Evolutionary conservation across 768 basidiomycete species (phyloP).

Genomic region (Myochromella boudieri): DNA sequence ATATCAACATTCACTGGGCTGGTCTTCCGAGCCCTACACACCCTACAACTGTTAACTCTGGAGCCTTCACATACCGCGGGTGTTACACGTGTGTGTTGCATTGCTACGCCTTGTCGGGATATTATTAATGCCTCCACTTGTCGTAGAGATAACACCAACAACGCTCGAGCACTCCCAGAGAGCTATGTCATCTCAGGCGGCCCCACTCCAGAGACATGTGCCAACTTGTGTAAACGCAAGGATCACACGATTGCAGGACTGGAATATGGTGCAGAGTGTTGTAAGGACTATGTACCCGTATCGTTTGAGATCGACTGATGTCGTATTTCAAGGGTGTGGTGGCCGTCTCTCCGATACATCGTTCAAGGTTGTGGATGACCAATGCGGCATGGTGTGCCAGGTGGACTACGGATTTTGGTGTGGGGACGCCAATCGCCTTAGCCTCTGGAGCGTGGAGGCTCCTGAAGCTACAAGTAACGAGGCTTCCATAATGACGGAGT

Average conservation of each 20-base stretch:
- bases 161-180: conserved; percentile 5
- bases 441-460: background rate
- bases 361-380: background rate
- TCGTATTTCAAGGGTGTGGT: background rate
- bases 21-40: conserved; percentile 4
- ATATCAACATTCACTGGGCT: conserved; percentile 10
- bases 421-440: background rate
- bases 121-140: too few species aligned
- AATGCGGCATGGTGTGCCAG: background rate
- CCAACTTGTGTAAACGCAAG: conserved; percentile 6
- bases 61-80: conserved; percentile 10
- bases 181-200: conserved; percentile 5
- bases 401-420: background rate
- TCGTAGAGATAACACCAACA: conserved; percentile 1
- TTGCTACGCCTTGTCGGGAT: too few species aligned
- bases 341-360: background rate
- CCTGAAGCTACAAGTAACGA: background rate
- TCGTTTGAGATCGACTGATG: background rate
- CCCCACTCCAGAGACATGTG: conserved; percentile 11
- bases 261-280: conserved; percentile 11
- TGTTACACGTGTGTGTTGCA: conserved; percentile 17
- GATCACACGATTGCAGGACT: conserved; percentile 10
- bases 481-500: too few species aligned
- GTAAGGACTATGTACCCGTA: background rate
- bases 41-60: conserved; percentile 1